A percentile compares a stretch with the other conserved stretches of the same genome.
Conservation (phyloP, 2,329 filamentous ascomycete genomes). For the Penicillium sp. region DNA sequence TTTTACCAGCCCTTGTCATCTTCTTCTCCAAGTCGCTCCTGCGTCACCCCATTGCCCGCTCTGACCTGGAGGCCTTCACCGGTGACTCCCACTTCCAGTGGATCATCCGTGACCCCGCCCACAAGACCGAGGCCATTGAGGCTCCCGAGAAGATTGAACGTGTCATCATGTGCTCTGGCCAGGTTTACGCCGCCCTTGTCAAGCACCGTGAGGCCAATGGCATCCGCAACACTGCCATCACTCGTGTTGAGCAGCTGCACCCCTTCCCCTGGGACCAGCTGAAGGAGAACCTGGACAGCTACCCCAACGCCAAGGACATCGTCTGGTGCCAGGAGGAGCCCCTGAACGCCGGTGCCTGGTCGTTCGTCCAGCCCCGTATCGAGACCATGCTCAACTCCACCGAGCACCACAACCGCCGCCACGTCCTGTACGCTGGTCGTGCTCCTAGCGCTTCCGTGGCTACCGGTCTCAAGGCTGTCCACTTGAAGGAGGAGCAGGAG, state of each 20-base stretch:
- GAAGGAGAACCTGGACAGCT: slow-evolving; percentile 93
- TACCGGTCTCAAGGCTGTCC: slow-evolving; percentile 85
- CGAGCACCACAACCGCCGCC: slow-evolving; percentile 86
- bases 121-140: slow-evolving; percentile 73
- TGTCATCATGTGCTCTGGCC: slow-evolving; percentile 91
- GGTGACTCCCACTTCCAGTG: slow-evolving; percentile 93
- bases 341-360: slow-evolving; percentile 95
- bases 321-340: slow-evolving; percentile 99
- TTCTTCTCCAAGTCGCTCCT: slow-evolving; percentile 99
- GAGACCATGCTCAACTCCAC: slow-evolving; percentile 96
- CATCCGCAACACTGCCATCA: slow-evolving; percentile 90
- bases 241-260: slow-evolving; percentile 95
- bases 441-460: slow-evolving; percentile 93
- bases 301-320: slow-evolving; percentile 96
- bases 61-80: slow-evolving; percentile 86
- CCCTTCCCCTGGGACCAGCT: slow-evolving; percentile 99
- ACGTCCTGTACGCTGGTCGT: slow-evolving; percentile 96
- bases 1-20: slow-evolving; percentile 75
- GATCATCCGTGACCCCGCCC: slow-evolving; percentile 91
- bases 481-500: slow-evolving; percentile 92
- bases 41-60: slow-evolving; percentile 90
- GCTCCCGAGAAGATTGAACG: slow-evolving; percentile 86
- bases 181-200: slow-evolving; percentile 87
- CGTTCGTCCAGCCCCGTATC: slow-evolving; percentile 94
- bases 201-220: slow-evolving; percentile 89